Evolutionary conservation across 2,329 filamentous ascomycete species (phyloP).

Genomic region (Ophiostoma sp.): DNA sequence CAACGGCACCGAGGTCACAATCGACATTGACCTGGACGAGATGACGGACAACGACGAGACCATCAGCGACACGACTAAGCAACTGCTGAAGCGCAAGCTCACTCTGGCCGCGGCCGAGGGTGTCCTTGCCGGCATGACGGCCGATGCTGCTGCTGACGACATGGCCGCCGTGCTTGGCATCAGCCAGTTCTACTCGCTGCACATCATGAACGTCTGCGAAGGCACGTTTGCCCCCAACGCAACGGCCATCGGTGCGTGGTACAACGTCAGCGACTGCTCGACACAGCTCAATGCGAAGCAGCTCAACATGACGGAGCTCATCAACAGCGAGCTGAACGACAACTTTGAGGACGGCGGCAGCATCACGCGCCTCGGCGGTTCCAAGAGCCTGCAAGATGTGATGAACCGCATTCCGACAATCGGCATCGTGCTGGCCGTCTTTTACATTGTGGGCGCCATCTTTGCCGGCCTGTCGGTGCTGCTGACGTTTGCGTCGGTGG

Average conservation of each 20-base stretch:
- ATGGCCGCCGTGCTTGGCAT: constrained; percentile 32
- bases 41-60: not conserved
- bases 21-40: constrained; percentile 1
- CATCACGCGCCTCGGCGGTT: constrained; percentile 43
- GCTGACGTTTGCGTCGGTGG: constrained; percentile 36
- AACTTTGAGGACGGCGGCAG: constrained; percentile 41
- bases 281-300: constrained; percentile 25
- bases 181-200: constrained; percentile 34
- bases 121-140: constrained; percentile 26
- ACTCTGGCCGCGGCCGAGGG: constrained; percentile 26
- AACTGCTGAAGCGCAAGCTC: constrained; percentile 20
- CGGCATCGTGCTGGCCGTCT: constrained; percentile 44
- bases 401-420: constrained; percentile 46
- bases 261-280: constrained; percentile 30
- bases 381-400: constrained; percentile 41
- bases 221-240: constrained; percentile 31
- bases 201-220: constrained; percentile 32
- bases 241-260: constrained; percentile 26
- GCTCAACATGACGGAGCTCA: constrained; percentile 42
- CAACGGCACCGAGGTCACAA: constrained; percentile 7
- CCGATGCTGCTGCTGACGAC: constrained; percentile 27
- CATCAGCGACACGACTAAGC: not conserved
- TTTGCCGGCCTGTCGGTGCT: constrained; percentile 43
- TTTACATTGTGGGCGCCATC: constrained; percentile 43
- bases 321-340: constrained; percentile 43